These are phyloP conservation scores for Botryosphaeria dothidea DNA, from an alignment of 2,329 filamentous ascomycete genomes.

Conservation along the genomic window DNA sequence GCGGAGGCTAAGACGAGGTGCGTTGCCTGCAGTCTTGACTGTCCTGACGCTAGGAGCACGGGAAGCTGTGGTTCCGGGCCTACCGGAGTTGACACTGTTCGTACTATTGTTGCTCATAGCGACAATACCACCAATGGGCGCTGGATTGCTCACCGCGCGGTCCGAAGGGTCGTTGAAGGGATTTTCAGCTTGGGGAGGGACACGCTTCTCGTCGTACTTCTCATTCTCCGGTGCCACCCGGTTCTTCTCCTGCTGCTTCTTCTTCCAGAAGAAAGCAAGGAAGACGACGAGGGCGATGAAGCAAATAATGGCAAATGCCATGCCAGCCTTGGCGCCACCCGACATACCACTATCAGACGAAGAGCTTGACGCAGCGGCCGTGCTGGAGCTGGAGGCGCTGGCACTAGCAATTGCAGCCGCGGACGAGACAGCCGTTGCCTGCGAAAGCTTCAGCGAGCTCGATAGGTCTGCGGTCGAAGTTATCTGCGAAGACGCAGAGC, in stretches of 20 bases:
- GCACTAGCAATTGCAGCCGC: conserved; percentile 30
- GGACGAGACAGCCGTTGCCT: conserved; percentile 30
- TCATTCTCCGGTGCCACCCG: conserved; percentile 40
- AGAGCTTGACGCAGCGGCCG: conserved; percentile 27
- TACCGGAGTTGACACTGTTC: not conserved
- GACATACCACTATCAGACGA: conserved; percentile 41
- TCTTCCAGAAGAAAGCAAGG: conserved; percentile 58
- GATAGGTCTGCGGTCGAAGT: conserved; percentile 1
- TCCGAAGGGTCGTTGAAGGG: not conserved
- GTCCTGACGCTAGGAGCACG: conserved; percentile 39
- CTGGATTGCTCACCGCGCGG: not conserved
- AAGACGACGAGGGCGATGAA: conserved; percentile 67
- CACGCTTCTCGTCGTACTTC: conserved; percentile 33
- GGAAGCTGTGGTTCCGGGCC: not conserved
- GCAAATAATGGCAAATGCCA: conserved; percentile 78
- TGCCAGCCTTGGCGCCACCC: conserved; percentile 68
- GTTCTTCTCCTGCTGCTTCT: conserved; percentile 64
- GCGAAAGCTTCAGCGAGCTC: conserved; percentile 1
- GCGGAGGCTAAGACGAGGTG: conserved; percentile 81
- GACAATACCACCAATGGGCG: not conserved
- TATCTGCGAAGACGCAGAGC: conserved; percentile 7
- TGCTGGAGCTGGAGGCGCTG: conserved; percentile 27
- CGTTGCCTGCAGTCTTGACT: conserved; percentile 53
- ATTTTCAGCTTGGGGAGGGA: not conserved
- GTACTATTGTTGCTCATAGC: conserved; percentile 1